Base-by-base conservation (phyloP, 1,284 basidiomycete genomes). In the Trametes sp. region DNA sequence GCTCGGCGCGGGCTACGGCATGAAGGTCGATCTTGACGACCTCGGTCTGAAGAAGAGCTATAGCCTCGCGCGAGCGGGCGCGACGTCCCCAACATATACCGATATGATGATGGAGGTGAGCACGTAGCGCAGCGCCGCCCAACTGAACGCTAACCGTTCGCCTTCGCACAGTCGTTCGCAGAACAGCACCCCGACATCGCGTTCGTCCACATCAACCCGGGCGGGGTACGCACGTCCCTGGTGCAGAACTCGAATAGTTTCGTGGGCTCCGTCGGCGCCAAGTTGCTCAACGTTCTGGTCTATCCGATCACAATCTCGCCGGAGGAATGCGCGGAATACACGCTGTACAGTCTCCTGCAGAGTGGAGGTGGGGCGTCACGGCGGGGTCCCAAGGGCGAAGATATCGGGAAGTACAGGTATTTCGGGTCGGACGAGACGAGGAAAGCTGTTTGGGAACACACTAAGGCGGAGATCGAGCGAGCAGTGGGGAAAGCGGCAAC, bases 371-470 rank as follows among this genome's bases (percentile, higher is more conserved):
- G 82, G 7, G 73, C 75, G 4, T 77, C 66, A 57, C 73, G 82
- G 10, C 74, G 76, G 0, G 75, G 77, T 7, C 70, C 70, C 11
- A 65, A 71, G 4, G 82, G 81, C 0, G 78, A 82, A 54, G 76
- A 82, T 62, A 63, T 82, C 36, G 79, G 76, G 13, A 77, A 74
- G 68, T 70, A 70, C 56, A 67, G 72, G 7, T 80, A 79, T 54
- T 77, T 74, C 65, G 80, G 81, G 14, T 73, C 76, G 26, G 77
- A 77, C 2, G 78, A 77, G 51, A 76, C 75, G 31, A 73, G 76
- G 66, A 75, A 75, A 60, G 76, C 73, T 61, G 56, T 85, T 16
- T 85, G 83, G 83, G 78, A 82, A 45, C 84, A 85, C 68, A 82
- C 81, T 0, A 67, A 79, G 4, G 68, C 76, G 51, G 75, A 72